phyloP scores from a whole-genome alignment of 2,329 filamentous ascomycete species.

The Penicillium sp. region DNA sequence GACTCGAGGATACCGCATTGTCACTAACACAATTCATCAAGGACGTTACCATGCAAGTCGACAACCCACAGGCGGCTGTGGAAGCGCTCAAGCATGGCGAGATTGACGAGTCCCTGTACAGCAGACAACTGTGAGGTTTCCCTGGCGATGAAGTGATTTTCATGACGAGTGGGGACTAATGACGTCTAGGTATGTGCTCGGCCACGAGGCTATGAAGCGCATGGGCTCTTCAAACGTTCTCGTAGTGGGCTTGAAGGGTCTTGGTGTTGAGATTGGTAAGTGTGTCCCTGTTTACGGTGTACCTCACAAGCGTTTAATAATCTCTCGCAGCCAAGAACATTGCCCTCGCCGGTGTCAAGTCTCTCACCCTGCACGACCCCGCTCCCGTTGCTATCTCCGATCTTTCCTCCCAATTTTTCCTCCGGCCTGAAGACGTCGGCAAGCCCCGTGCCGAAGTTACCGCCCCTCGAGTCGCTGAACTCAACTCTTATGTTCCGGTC shows the following conservation, averaged over 20 bases:
- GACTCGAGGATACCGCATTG: slow-evolving; percentile 3
- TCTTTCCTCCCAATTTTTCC: slow-evolving; percentile 96
- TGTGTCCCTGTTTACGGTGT: slow-evolving; percentile 1
- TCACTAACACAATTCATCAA: slow-evolving; percentile 25
- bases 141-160: not conserved
- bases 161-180: slow-evolving; percentile 7
- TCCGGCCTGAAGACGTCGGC: slow-evolving; percentile 81
- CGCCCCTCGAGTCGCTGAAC: slow-evolving; percentile 82
- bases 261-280: slow-evolving; percentile 83
- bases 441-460: slow-evolving; percentile 86
- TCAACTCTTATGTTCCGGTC: slow-evolving; percentile 95
- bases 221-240: slow-evolving; percentile 97
- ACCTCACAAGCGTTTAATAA: not conserved
- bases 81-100: slow-evolving; percentile 63
- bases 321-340: slow-evolving; percentile 85
- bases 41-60: slow-evolving; percentile 62
- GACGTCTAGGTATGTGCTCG: slow-evolving; percentile 58
- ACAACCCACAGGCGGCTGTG: slow-evolving; percentile 56
- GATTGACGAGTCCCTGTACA: slow-evolving; percentile 67
- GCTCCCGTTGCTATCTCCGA: slow-evolving; percentile 79
- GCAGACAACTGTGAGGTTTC: slow-evolving; percentile 55
- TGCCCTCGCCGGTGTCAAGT: slow-evolving; percentile 96
- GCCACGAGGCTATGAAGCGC: slow-evolving; percentile 91
- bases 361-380: slow-evolving; percentile 88
- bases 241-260: slow-evolving; percentile 83